phyloP scores from a whole-genome alignment of 352 stramenopile genomes.

The Phytophthora palmivora region DNA sequence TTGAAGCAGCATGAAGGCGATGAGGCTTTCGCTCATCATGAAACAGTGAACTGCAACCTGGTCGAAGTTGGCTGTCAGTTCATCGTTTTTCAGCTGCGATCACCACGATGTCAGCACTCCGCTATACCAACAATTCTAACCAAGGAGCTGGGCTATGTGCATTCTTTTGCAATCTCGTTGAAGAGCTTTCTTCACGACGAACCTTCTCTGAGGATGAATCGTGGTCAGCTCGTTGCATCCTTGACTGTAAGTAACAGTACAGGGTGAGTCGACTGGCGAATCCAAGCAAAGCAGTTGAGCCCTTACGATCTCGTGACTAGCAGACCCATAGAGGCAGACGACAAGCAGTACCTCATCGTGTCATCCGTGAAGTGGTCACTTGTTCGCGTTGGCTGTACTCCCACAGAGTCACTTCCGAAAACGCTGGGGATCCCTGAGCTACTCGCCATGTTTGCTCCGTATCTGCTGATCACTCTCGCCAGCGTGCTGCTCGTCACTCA shows the following conservation, averaged over 20 bases:
- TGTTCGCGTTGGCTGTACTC: background rate
- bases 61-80: too few relatives aligned
- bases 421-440: background rate
- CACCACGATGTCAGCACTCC: background rate
- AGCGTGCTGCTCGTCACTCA: constrained; percentile 12
- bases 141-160: too few relatives aligned
- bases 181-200: background rate
- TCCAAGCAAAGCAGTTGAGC: constrained; percentile 7
- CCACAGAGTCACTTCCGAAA: constrained; percentile 20
- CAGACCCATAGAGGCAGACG: constrained; percentile 7
- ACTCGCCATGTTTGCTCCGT: constrained; percentile 11
- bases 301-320: constrained; percentile 3
- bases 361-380: background rate
- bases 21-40: too few relatives aligned
- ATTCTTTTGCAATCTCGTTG: background rate
- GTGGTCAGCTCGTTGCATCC: background rate
- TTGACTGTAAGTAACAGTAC: constrained; percentile 1
- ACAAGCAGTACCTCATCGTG: constrained; percentile 5
- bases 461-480: constrained; percentile 4
- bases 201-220: background rate
- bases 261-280: background rate
- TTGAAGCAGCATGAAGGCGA: too few relatives aligned
- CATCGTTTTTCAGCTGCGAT: too few relatives aligned
- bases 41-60: too few relatives aligned
- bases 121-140: too few relatives aligned